phyloP scores from a whole-genome alignment of 257 asterid species.

The Nicotiana benthamiana region DNA sequence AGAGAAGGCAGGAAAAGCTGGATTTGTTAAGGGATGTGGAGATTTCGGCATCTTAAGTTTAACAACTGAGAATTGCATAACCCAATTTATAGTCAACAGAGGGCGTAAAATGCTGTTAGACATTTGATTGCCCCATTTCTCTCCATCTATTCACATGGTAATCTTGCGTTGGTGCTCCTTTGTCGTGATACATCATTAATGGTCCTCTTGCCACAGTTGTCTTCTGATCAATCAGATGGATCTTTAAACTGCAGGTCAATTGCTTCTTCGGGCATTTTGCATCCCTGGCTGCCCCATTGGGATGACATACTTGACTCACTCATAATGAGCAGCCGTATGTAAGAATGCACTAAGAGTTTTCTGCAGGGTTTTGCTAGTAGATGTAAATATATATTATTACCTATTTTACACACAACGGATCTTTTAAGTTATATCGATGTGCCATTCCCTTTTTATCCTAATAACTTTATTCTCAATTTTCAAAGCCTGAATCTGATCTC shows the following conservation, averaged over 20 bases:
- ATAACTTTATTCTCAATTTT: neutral
- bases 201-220: neutral
- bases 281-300: neutral
- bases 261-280: neutral
- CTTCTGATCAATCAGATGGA: neutral
- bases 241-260: constrained; percentile 1
- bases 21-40: neutral
- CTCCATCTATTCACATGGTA: neutral
- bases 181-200: neutral
- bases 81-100: neutral
- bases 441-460: neutral
- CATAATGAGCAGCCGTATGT: neutral
- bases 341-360: neutral
- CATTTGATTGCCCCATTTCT: neutral
- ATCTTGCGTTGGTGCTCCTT: neutral
- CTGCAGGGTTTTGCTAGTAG: neutral
- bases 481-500: neutral
- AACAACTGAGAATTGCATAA: neutral
- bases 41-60: neutral
- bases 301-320: neutral
- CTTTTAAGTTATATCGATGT: neutral
- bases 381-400: neutral
- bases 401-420: neutral
- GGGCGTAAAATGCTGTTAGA: neutral
- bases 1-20: neutral